Percentiles rank a stretch among this genome's conserved stretches.
phyloP scores from a whole-genome alignment of 169 alveolate genomes.

The Plasmodium falciparum region DNA sequence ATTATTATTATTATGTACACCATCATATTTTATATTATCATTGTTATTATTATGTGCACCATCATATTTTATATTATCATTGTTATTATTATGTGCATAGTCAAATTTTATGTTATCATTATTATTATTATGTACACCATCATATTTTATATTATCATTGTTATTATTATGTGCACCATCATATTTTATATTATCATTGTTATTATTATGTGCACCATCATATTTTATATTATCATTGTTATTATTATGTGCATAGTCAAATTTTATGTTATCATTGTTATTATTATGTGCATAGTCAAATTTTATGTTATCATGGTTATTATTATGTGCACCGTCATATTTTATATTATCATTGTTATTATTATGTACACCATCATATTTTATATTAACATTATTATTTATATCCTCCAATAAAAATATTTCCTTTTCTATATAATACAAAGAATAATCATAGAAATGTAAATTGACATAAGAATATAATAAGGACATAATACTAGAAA shows the following conservation, averaged over 20 bases:
- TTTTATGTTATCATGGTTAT: neutral
- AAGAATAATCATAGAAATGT: slow-evolving; percentile 54
- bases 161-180: too few relatives aligned
- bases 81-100: too few relatives aligned
- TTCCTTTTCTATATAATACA: slow-evolving; percentile 36
- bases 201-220: neutral
- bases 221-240: neutral
- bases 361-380: neutral
- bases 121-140: too few relatives aligned
- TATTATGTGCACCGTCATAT: neutral
- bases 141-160: neutral
- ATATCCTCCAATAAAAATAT: slow-evolving; percentile 46
- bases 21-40: neutral
- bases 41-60: too few relatives aligned
- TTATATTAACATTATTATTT: neutral
- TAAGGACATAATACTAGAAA: slow-evolving; percentile 39
- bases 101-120: neutral
- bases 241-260: neutral
- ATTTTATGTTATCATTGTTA: neutral
- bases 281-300: neutral
- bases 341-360: neutral
- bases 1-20: too few relatives aligned
- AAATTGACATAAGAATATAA: slow-evolving; percentile 43
- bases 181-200: neutral
- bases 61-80: neutral